These are phyloP conservation scores for Euptelea pleiosperma DNA, from an alignment of 164 flowering plant species.

Conservation along the genomic window DNA sequence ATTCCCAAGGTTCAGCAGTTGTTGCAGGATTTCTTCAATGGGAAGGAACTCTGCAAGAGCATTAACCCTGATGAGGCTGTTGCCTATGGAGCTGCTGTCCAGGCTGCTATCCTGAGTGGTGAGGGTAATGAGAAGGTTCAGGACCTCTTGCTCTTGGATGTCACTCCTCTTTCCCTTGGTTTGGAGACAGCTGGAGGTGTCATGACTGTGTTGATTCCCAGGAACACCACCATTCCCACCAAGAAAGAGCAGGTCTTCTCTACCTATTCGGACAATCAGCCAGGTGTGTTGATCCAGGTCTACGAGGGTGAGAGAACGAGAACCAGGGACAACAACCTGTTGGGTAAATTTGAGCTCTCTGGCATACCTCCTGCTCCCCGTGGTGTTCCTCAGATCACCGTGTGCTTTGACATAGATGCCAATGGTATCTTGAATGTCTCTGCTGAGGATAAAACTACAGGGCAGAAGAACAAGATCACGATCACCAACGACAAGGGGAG, in stretches of 20 bases:
- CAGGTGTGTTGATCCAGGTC: conserved; percentile 64
- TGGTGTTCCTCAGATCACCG: conserved; percentile 37
- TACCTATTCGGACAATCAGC: conserved; percentile 63
- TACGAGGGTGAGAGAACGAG: conserved; percentile 64
- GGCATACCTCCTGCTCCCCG: conserved; percentile 67
- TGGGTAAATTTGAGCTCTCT: conserved; percentile 45
- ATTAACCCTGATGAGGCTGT: conserved; percentile 77
- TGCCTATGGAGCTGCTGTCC: conserved; percentile 79
- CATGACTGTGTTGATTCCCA: conserved; percentile 48
- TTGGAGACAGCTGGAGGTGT: conserved; percentile 69
- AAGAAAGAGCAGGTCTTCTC: conserved; percentile 65
- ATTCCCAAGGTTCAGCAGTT: conserved; percentile 69
- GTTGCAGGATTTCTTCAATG: conserved; percentile 65
- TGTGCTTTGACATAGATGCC: conserved; percentile 8
- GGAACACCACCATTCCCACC: conserved; percentile 67
- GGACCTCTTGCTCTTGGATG: conserved; percentile 52
- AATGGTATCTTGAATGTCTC: conserved; percentile 62
- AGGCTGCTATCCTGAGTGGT: conserved; percentile 65
- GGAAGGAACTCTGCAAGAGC: conserved; percentile 49
- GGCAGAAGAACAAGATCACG: conserved; percentile 72
- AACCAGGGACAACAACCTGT: conserved; percentile 57
- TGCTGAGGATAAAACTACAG: conserved; percentile 72
- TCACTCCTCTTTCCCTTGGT: conserved; percentile 41
- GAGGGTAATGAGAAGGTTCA: conserved; percentile 70
- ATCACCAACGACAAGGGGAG: conserved; percentile 66